Conservation (phyloP, 768 basidiomycete genomes). For the Hygrophoropsis aurantiaca region DNA sequence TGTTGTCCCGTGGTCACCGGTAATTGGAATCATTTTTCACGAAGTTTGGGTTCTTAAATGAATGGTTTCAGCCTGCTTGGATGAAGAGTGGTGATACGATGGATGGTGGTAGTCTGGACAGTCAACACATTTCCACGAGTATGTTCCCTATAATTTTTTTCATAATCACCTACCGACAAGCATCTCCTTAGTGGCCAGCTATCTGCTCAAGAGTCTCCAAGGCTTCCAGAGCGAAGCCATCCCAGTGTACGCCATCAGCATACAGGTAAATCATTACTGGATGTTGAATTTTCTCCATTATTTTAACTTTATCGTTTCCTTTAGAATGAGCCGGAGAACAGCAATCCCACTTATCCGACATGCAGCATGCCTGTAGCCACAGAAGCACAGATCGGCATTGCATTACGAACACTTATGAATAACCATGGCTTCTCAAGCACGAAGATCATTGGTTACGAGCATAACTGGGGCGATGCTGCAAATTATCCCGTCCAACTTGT, state of each 20-base stretch:
- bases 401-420: constrained; percentile 59
- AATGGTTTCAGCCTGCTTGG: constrained; percentile 61
- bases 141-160: constrained; percentile 17
- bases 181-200: constrained; percentile 55
- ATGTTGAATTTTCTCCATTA: neutral
- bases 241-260: constrained; percentile 58
- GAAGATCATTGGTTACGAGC: constrained; percentile 68
- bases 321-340: constrained; percentile 56
- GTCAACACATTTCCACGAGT: constrained; percentile 50
- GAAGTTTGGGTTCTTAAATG: neutral
- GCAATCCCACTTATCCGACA: constrained; percentile 68
- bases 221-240: constrained; percentile 66
- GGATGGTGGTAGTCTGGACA: constrained; percentile 62
- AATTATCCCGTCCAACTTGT: constrained; percentile 61
- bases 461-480: constrained; percentile 72
- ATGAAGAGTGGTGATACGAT: constrained; percentile 71
- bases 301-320: neutral
- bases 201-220: constrained; percentile 71
- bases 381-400: constrained; percentile 58
- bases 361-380: constrained; percentile 51
- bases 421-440: constrained; percentile 57
- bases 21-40: constrained; percentile 35
- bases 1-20: constrained; percentile 74
- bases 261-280: constrained; percentile 46
- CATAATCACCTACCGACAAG: constrained; percentile 1